These are phyloP conservation scores for Fusarium decemcellulare DNA, from an alignment of 2,329 filamentous ascomycete genomes.

Conservation along the genomic window DNA sequence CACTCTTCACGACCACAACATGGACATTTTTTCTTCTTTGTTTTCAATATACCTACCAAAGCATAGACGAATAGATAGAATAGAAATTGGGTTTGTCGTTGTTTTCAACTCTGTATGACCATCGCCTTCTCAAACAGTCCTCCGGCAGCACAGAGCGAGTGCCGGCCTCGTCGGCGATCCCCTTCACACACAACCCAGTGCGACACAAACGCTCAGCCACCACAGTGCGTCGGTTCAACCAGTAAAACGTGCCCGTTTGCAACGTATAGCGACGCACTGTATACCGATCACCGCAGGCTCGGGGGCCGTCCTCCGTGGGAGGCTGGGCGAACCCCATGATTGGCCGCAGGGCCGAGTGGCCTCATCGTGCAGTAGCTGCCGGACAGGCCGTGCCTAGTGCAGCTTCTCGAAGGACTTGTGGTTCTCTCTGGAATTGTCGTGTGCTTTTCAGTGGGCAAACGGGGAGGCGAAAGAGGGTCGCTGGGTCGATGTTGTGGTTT, in stretches of 20 bases:
- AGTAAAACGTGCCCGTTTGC: slow-evolving; percentile 3
- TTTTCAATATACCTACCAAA: slow-evolving; percentile 1
- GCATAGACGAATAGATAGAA: slow-evolving; percentile 3
- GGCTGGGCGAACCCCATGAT: slow-evolving; percentile 13
- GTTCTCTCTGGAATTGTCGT: slow-evolving; percentile 22
- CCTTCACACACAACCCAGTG: slow-evolving; percentile 11
- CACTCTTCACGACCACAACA: slow-evolving; percentile 5
- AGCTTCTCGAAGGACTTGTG: slow-evolving; percentile 44
- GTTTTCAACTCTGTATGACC: not conserved
- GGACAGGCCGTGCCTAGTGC: slow-evolving; percentile 41
- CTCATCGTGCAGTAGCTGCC: slow-evolving; percentile 49
- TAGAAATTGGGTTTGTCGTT: not conserved
- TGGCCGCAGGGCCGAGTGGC: slow-evolving; percentile 24
- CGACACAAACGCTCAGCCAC: slow-evolving; percentile 19
- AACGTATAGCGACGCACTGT: slow-evolving; percentile 32
- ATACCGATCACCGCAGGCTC: slow-evolving; percentile 24
- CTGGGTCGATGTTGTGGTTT: not conserved
- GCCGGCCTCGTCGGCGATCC: slow-evolving; percentile 3
- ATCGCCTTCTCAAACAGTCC: slow-evolving; percentile 5
- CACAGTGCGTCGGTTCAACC: slow-evolving; percentile 34
- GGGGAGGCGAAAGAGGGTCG: not conserved
- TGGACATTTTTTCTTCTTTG: slow-evolving; percentile 1
- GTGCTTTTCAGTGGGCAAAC: slow-evolving; percentile 34
- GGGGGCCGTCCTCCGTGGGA: slow-evolving; percentile 3
- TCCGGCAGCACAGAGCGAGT: not conserved